Evolutionary conservation across 2,329 filamentous ascomycete species (phyloP).

Genomic region (Ophiocordyceps unilateralis): DNA sequence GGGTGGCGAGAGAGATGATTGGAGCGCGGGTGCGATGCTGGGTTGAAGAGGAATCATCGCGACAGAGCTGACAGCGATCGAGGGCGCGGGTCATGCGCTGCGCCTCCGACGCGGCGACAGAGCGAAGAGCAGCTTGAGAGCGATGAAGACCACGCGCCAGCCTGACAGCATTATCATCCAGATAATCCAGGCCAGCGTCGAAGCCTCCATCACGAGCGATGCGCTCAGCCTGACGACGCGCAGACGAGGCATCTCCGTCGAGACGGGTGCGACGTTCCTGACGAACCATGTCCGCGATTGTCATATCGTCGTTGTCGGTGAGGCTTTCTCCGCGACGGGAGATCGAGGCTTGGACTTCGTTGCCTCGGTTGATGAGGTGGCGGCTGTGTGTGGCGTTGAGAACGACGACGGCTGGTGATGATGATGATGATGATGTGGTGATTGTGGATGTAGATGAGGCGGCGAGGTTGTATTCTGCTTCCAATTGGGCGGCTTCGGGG

Average conservation of each 20-base stretch:
- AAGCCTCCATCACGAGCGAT: conserved; percentile 91
- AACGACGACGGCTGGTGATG: conserved; percentile 48
- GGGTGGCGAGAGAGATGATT: conserved; percentile 63
- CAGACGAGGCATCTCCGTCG: not conserved
- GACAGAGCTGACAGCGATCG: conserved; percentile 76
- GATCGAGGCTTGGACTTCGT: conserved; percentile 60
- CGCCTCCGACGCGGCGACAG: conserved; percentile 71
- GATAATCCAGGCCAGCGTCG: conserved; percentile 83
- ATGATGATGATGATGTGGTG: too few species aligned
- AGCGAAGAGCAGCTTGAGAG: conserved; percentile 74
- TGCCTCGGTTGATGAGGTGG: conserved; percentile 57
- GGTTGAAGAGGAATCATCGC: too few species aligned
- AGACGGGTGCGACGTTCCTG: conserved; percentile 60
- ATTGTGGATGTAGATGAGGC: conserved; percentile 36
- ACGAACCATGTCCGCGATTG: conserved; percentile 88
- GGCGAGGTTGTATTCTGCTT: conserved; percentile 69
- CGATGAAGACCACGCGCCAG: conserved; percentile 77
- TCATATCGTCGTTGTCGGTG: conserved; percentile 89
- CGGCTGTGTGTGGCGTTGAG: conserved; percentile 80
- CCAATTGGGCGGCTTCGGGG: conserved; percentile 57
- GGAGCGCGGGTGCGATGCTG: not conserved
- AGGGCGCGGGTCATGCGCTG: conserved; percentile 78
- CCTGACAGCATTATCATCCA: conserved; percentile 90
- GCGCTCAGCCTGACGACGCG: conserved; percentile 63
- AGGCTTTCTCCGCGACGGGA: conserved; percentile 75